phyloP scores from a whole-genome alignment of 805 yeast genomes.

The Saturnispora dispora region DNA sequence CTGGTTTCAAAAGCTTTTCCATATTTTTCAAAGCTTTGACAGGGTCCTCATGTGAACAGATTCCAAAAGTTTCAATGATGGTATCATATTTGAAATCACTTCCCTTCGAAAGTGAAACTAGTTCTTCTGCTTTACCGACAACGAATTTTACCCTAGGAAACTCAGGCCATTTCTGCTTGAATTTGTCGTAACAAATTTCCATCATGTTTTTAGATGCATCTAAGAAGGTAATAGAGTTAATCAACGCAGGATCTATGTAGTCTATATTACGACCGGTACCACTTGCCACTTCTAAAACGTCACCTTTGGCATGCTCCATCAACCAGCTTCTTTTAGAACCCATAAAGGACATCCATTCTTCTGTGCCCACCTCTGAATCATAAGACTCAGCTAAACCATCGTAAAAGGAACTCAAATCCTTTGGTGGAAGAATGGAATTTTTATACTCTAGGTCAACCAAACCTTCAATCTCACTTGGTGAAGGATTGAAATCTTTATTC shows the following conservation, averaged over 20 bases:
- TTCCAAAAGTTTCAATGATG: slow-evolving; percentile 86
- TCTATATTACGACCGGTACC: slow-evolving; percentile 94
- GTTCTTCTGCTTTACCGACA: slow-evolving; percentile 81
- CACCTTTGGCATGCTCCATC: slow-evolving; percentile 73
- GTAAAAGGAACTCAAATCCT: slow-evolving; percentile 75
- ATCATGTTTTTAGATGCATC: slow-evolving; percentile 86
- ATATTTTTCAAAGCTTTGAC: slow-evolving; percentile 71
- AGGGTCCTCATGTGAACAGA: slow-evolving; percentile 95
- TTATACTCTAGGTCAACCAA: slow-evolving; percentile 25
- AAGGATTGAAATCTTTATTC: slow-evolving; percentile 25
- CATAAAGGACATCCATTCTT: slow-evolving; percentile 53
- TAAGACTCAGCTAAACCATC: slow-evolving; percentile 72
- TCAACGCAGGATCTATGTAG: slow-evolving; percentile 49
- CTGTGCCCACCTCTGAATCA: slow-evolving; percentile 71
- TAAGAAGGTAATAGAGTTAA: slow-evolving; percentile 71
- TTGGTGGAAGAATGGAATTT: slow-evolving; percentile 49
- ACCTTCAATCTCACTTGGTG: slow-evolving; percentile 25
- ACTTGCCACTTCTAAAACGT: slow-evolving; percentile 87
- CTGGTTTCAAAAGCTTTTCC: slow-evolving; percentile 66
- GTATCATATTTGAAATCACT: slow-evolving; percentile 70
- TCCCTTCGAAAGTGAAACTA: slow-evolving; percentile 38
- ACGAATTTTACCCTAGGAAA: slow-evolving; percentile 75
- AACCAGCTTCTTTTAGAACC: slow-evolving; percentile 67
- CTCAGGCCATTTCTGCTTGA: slow-evolving; percentile 54
- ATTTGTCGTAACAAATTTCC: slow-evolving; percentile 66